Evolutionary conservation across 495 filamentous ascomycete genomes (phyloP), one percentile per base, ranked within the genome.

Genomic region (Aspergillus heteromorphus): DNA sequence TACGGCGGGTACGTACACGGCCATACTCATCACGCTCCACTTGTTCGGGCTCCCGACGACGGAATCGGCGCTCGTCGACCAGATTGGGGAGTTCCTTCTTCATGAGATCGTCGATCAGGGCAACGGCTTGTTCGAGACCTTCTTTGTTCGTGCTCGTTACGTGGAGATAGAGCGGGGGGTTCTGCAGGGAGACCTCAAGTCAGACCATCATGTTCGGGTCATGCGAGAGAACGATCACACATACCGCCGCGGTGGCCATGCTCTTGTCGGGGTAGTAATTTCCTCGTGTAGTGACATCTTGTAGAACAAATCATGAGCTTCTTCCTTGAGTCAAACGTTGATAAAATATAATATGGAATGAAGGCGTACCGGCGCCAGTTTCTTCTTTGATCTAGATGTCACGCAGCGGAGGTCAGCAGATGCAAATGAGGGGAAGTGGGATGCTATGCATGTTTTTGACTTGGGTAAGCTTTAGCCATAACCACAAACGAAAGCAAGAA

Each of bases 231-330:
- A 4, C 11, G 2, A 16, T 25, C 14, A 25, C 25, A 81, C 87
- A 75, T 83, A 96, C 93, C 61, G 88, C 78, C 14, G 92, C 84
- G 4, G 91, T 97, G 7, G 93, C 89, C 91, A 97, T 92, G 73
- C 82, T 95, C 73, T 96, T 96, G 71, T 98, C 93, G 0, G 93
- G 93, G 63, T 92, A 95, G 65, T 97, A 98, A 55, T 84, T 88
- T 70, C 93, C 93, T 71, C 92, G 87, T 38, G 93, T 97, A 19
- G 93, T 97, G 81, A 98, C 91, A 95, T 98, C 93, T 98, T 97
- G 67, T 72, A 82, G 65, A 68, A 80, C 65, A 68, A 66, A 61
- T 65, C 62, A 85, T 87, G 75, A 87, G 82, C 77, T 75, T 74
- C 65, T 67, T 73, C 81, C 73, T 76, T 75, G 67, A 77, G 64